These are phyloP conservation scores for Linum tenue DNA, from an alignment of 345 rosid genomes.

Conservation along the genomic window DNA sequence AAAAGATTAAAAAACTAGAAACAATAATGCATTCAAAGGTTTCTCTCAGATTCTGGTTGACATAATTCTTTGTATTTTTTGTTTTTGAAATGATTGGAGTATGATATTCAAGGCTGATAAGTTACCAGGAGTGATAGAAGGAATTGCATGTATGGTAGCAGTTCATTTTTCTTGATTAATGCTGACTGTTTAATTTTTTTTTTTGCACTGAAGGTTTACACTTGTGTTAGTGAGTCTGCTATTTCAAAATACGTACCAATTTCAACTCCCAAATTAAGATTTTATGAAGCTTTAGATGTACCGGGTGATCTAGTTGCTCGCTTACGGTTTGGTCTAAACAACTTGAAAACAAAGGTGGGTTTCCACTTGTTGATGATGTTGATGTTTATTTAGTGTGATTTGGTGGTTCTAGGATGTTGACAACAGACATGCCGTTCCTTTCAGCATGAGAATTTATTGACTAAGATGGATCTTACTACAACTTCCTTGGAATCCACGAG, in stretches of 20 bases:
- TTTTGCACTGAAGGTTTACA: conserved; percentile 48
- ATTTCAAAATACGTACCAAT: conserved; percentile 51
- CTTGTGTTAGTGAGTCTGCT: conserved; percentile 51
- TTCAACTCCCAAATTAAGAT: conserved; percentile 49
- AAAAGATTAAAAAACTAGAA: conserved; percentile 53
- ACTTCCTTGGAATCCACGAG: conserved; percentile 24
- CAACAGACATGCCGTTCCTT: conserved; percentile 2
- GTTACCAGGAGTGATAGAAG: no score
- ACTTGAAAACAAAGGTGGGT: conserved; percentile 41
- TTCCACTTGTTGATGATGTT: not conserved
- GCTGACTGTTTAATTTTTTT: not conserved
- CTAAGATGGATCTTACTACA: conserved; percentile 30
- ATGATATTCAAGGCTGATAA: no score
- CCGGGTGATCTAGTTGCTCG: conserved; percentile 18
- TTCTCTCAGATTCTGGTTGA: conserved; percentile 13
- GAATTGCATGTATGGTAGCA: no score
- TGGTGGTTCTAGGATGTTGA: conserved; percentile 9
- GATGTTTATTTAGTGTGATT: not conserved
- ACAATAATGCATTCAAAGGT: conserved; percentile 79
- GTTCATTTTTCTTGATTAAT: no score
- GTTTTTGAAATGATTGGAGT: not conserved
- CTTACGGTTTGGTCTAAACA: conserved; percentile 23
- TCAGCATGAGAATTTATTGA: conserved; percentile 44
- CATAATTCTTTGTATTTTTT: not conserved
- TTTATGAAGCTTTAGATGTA: conserved; percentile 27